Conservation (phyloP, 192 early-diverging fungal genomes). For the Linnemannia exigua region DNA sequence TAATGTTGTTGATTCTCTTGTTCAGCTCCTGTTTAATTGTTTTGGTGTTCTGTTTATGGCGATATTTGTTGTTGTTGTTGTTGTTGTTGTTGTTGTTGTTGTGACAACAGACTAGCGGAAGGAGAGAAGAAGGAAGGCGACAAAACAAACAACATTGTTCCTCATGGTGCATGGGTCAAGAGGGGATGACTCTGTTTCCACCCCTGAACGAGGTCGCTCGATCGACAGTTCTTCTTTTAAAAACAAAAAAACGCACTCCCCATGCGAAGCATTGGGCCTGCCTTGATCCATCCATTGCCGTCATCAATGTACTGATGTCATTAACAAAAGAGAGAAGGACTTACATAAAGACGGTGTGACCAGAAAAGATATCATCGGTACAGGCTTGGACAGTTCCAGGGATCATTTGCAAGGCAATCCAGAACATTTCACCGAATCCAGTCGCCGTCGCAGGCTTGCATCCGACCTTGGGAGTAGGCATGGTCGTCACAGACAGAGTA, state of each 20-base stretch:
- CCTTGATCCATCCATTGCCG: neutral
- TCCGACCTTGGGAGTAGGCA: conserved; percentile 54
- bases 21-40: neutral
- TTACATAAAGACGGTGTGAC: conserved; percentile 59
- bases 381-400: conserved; percentile 56
- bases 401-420: conserved; percentile 51
- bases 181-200: neutral
- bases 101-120: neutral
- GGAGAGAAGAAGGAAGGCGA: too few relatives aligned
- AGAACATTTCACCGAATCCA: conserved; percentile 45
- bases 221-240: too few relatives aligned
- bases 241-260: too few relatives aligned
- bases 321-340: neutral
- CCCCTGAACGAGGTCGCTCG: neutral
- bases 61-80: too few relatives aligned
- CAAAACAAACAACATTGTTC: neutral
- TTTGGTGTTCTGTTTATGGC: neutral
- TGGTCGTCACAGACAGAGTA: conserved; percentile 54
- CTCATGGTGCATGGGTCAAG: neutral
- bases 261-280: neutral
- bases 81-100: neutral
- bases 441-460: conserved; percentile 33
- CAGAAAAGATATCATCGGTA: conserved; percentile 61
- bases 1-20: neutral
- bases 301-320: neutral